phyloP scores from a whole-genome alignment of 805 yeast genomes.

The Hanseniaspora valbyensis region DNA sequence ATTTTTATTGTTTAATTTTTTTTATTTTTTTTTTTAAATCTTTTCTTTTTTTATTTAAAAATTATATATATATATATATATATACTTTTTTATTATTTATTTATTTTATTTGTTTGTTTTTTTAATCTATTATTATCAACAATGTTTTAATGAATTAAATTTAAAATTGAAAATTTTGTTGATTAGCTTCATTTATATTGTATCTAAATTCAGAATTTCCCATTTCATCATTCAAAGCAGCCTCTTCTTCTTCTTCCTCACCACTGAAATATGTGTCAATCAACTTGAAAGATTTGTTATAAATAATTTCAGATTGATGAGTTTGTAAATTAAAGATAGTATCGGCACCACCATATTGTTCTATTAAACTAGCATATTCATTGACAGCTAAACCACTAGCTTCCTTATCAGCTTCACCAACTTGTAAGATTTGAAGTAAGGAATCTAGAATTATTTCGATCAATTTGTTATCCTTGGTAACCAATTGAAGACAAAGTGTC shows the following conservation, averaged over 20 bases:
- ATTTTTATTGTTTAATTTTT: no score
- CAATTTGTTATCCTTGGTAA: conserved; percentile 79
- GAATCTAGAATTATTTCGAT: conserved; percentile 94
- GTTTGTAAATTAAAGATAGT: conserved; percentile 87
- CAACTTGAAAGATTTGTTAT: conserved; percentile 78
- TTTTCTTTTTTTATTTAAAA: no score
- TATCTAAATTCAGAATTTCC: conserved; percentile 70
- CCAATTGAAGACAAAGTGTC: conserved; percentile 86
- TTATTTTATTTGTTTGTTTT: neutral
- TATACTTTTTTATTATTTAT: neutral
- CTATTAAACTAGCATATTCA: conserved; percentile 82
- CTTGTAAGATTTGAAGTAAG: conserved; percentile 80
- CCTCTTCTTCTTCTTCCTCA: conserved; percentile 44
- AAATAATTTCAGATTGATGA: conserved; percentile 83
- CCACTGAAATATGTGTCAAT: conserved; percentile 86
- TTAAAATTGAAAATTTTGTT: conserved; percentile 31
- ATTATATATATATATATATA: no score
- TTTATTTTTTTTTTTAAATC: no score
- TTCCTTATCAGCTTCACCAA: conserved; percentile 89
- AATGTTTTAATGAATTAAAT: no score
- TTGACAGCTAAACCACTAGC: conserved; percentile 56
- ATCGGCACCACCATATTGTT: conserved; percentile 98
- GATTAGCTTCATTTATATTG: conserved; percentile 51
- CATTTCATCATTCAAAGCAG: conserved; percentile 51
- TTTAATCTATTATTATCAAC: no score